Evolutionary conservation across 2,329 filamentous ascomycete species (phyloP), one percentile per base, ranked within the genome.

Genomic region (Claviceps fusiformis): DNA sequence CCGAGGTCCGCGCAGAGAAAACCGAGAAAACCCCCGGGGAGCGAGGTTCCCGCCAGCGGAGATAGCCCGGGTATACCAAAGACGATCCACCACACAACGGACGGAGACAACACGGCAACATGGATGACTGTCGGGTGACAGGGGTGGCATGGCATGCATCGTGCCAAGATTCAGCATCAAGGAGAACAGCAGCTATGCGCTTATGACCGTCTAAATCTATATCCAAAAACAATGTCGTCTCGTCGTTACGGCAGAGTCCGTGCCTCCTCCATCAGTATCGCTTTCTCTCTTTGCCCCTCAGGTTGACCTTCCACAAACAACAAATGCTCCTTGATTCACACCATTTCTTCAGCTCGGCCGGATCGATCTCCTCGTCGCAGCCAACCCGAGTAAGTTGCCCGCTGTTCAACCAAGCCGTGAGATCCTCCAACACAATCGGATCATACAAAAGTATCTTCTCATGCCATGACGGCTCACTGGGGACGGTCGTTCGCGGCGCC

Each of bases 401-500:
- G 3, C 77, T 77, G 61, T 95, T 96, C 17, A 97, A 71, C 87
- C 90, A 97, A 0, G 73, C 71, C 0, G 91, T 80, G 15, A 98
- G 73, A 60, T 96, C 90, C 69, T 97, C 92, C 0, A 96, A 70
- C 1, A 93, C 77, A 47, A 98, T 86, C 0, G 92, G 89, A 63
- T 97, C 91, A 66, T 95, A 97, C 66, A 97, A 81, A 6, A 97
- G 74, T 50, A 98, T 96, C 71, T 90, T 95, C 69, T 97, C 89
- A 62, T 95, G 78, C 88, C 91, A 97, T 2, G 81, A 89, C 15
- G 81, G 82, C 2, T 76, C 66, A 7, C 60, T 59, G 0, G 75
- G 70, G 59, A 83, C 73, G 4, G 62, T 72, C 0, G 78, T 74
- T 13, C 73, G 73, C 3, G 80, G 75, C 4, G 75, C 73, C 0